These are phyloP conservation scores for Mortierella hygrophila DNA, from an alignment of 192 early-diverging fungal species.

Conservation along the genomic window DNA sequence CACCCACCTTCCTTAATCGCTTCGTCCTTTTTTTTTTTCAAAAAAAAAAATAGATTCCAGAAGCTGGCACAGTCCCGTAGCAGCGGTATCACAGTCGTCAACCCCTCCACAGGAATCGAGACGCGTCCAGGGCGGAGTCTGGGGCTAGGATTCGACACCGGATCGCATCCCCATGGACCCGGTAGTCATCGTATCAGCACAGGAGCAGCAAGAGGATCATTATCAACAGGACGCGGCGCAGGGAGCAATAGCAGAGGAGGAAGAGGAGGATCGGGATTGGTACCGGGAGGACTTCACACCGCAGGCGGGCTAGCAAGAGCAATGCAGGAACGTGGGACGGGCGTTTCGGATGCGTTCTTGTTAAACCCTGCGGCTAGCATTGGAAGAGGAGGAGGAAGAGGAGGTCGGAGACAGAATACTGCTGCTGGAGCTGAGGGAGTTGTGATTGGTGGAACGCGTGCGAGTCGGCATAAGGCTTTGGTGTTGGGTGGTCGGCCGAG, in stretches of 20 bases:
- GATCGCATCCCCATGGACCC: conserved; percentile 16
- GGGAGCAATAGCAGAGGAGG: conserved; percentile 1
- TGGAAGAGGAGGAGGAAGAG: neutral
- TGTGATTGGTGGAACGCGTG: conserved; percentile 7
- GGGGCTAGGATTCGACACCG: conserved; percentile 26
- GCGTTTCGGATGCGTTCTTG: conserved; percentile 41
- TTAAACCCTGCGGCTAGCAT: conserved; percentile 11
- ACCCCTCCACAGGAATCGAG: conserved; percentile 15
- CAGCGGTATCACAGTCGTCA: conserved; percentile 39
- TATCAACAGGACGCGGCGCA: conserved; percentile 1
- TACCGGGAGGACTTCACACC: conserved; percentile 27
- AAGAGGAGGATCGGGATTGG: neutral
- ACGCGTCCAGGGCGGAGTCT: conserved; percentile 24
- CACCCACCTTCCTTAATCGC: no score
- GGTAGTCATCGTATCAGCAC: conserved; percentile 13
- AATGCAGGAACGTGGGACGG: conserved; percentile 52
- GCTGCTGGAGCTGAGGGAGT: neutral
- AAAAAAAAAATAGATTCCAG: conserved; percentile 21
- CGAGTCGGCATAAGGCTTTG: conserved; percentile 34
- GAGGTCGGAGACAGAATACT: neutral
- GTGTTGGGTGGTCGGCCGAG: conserved; percentile 33
- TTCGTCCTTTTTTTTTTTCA: no score
- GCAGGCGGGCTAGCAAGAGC: conserved; percentile 41
- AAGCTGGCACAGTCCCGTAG: conserved; percentile 34
- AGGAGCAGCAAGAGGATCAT: neutral